Evolutionary conservation across 2,329 filamentous ascomycete species (phyloP).

Genomic region (Fusarium sp.): DNA sequence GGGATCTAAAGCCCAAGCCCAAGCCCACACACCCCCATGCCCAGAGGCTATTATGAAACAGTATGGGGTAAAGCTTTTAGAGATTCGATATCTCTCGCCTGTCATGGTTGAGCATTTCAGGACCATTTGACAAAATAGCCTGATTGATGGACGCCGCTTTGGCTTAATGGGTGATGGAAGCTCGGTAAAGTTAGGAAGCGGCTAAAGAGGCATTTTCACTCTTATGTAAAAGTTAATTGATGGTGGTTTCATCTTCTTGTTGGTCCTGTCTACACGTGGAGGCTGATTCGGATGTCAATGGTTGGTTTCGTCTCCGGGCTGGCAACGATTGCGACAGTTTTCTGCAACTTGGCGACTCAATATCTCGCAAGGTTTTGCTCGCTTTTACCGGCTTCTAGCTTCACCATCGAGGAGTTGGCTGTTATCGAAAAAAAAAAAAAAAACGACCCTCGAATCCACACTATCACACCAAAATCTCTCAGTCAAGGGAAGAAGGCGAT

Average conservation of each 20-base stretch:
- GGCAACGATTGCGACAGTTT: too few species aligned
- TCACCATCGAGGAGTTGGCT: too few species aligned
- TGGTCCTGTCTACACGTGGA: neutral
- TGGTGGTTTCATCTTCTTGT: too few species aligned
- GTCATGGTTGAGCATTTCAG: conserved; percentile 33
- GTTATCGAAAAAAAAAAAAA: too few species aligned
- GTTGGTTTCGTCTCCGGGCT: neutral
- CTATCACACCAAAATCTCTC: too few species aligned
- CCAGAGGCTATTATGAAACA: conserved; percentile 48
- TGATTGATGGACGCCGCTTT: conserved; percentile 4
- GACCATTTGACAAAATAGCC: neutral
- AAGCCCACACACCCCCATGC: conserved; percentile 2
- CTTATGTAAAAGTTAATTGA: neutral
- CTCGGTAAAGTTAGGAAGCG: neutral
- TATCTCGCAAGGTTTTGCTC: too few species aligned
- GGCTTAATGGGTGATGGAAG: neutral
- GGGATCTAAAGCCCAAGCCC: conserved; percentile 12
- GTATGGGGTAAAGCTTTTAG: conserved; percentile 46
- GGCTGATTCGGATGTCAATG: too few species aligned
- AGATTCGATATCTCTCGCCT: conserved; percentile 46
- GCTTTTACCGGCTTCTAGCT: too few species aligned
- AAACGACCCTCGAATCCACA: too few species aligned
- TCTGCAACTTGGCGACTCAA: too few species aligned
- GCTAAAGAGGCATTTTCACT: conserved; percentile 21
- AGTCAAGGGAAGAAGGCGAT: too few species aligned